Base-by-base conservation (phyloP, 371 early-diverging fungal species). In the Circinella minor region DNA sequence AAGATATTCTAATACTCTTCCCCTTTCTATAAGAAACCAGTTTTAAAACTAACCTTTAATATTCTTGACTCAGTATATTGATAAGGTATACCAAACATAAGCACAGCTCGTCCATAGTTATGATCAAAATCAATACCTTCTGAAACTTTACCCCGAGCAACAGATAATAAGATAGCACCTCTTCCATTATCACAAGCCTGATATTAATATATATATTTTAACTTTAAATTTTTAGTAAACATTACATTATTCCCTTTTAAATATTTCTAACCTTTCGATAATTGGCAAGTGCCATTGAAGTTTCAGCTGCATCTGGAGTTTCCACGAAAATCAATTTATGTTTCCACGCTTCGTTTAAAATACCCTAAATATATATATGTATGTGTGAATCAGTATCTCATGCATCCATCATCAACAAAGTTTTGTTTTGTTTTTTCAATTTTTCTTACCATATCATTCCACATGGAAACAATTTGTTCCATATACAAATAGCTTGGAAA, bases 111-210 rank as follows among this genome's bases (percentile, higher is more conserved):
- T 10, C 99, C 99, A 82, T 99, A 99, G 72, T 98, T 94, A 79
- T 99, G 97, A 77, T 99, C 99, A 80, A 99, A 99, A 91, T 99
- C 99, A 73, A 99, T 98, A 18, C 99, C 99, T 83, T 99, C 99
- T 10, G 98, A 97, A 17, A 99, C 99, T 79, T 99, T 99, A 14
- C 99, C 99, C 65, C 99, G 91, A 11, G 99, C 99, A n/a, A 99
- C 99, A 66, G 98, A 96, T 36, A 99, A 80, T n/a, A 99, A 79
- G 51, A 99, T 93, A 0, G 99, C 99, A 0, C 99, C 99, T 67
- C 99, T 92, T 0, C 99, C 99, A 81, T 97, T 98, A 73, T 99
- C 95, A 78, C 99, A 99, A 1, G 99, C 99, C 77, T 93, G 75
- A 27, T 27, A 27, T 27, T 27, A 3, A 43, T 43, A 43, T 43